These are phyloP conservation scores for Moesziomyces sp. DNA, from an alignment of 1,284 basidiomycete genomes.

Conservation along the genomic window DNA sequence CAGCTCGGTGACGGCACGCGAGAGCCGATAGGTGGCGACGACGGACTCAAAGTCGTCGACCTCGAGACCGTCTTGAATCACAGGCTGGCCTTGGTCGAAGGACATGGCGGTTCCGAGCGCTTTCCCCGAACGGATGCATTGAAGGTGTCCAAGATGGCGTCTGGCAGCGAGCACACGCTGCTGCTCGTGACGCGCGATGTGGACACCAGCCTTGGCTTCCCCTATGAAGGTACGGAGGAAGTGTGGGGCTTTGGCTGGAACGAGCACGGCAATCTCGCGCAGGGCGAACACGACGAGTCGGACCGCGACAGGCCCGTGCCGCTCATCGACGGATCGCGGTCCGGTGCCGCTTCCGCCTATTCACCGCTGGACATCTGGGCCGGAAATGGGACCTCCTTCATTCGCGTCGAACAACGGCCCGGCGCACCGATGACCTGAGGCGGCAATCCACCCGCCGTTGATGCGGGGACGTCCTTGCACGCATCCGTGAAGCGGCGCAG, in stretches of 20 bases:
- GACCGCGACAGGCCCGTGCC: constrained; percentile 25
- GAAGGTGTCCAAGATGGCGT: constrained; percentile 21
- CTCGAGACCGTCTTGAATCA: constrained; percentile 1
- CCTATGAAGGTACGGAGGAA: background rate
- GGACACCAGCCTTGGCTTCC: background rate
- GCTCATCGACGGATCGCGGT: constrained; percentile 29
- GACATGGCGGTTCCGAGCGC: background rate
- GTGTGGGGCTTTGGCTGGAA: constrained; percentile 54
- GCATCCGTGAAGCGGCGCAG: too few relatives aligned
- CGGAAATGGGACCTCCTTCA: constrained; percentile 43
- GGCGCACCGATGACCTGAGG: background rate
- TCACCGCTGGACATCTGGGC: constrained; percentile 41
- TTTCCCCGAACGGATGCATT: background rate
- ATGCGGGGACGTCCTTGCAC: too few relatives aligned
- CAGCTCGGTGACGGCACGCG: constrained; percentile 21
- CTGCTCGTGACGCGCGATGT: constrained; percentile 11
- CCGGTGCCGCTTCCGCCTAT: constrained; percentile 16
- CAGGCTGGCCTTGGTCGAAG: background rate
- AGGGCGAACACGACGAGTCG: constrained; percentile 34
- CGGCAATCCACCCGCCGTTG: too few relatives aligned
- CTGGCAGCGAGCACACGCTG: constrained; percentile 51
- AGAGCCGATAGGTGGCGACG: background rate
- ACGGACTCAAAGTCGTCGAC: constrained; percentile 7
- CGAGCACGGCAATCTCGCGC: constrained; percentile 54
- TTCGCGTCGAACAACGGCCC: constrained; percentile 17